Conservation (phyloP, 2,329 filamentous ascomycete species). For the Pezicula radicicola region DNA sequence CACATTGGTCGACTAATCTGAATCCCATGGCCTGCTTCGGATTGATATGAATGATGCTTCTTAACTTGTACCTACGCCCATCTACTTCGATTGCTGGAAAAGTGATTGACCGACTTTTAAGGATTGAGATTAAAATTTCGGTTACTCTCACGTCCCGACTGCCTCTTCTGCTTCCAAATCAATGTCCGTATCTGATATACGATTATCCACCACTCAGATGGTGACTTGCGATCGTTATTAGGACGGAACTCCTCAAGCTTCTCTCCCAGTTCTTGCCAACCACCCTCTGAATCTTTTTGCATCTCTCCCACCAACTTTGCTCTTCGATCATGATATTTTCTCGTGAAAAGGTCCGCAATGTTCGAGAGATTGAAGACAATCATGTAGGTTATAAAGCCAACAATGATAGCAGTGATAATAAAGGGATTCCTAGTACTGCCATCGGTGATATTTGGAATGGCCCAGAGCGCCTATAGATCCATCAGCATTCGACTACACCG, state of each 20-base stretch:
- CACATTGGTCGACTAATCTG: too few relatives aligned
- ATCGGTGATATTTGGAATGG: slow-evolving; percentile 9
- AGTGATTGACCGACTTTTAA: too few relatives aligned
- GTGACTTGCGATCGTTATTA: not conserved
- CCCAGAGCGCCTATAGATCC: not conserved
- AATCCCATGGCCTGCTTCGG: too few relatives aligned
- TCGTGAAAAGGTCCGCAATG: not conserved
- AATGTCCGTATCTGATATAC: slow-evolving; percentile 1
- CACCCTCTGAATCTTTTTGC: not conserved
- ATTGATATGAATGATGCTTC: too few relatives aligned
- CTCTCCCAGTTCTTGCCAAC: not conserved
- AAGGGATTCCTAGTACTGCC: slow-evolving; percentile 3
- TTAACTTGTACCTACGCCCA: too few relatives aligned
- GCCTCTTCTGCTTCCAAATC: too few relatives aligned
- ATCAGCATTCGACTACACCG: too few relatives aligned
- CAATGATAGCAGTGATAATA: slow-evolving; percentile 1
- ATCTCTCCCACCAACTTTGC: not conserved
- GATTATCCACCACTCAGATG: slow-evolving; percentile 3
- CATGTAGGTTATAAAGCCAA: slow-evolving; percentile 9
- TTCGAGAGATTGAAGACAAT: slow-evolving; percentile 12
- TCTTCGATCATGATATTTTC: not conserved
- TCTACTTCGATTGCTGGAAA: too few relatives aligned
- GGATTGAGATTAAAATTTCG: too few relatives aligned
- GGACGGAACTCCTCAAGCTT: slow-evolving; percentile 2
- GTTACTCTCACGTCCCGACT: too few relatives aligned